Percentiles rank a stretch among this genome's conserved stretches.
Conservation (phyloP, 768 basidiomycete species). For the Phlegmacium glaucopus region DNA sequence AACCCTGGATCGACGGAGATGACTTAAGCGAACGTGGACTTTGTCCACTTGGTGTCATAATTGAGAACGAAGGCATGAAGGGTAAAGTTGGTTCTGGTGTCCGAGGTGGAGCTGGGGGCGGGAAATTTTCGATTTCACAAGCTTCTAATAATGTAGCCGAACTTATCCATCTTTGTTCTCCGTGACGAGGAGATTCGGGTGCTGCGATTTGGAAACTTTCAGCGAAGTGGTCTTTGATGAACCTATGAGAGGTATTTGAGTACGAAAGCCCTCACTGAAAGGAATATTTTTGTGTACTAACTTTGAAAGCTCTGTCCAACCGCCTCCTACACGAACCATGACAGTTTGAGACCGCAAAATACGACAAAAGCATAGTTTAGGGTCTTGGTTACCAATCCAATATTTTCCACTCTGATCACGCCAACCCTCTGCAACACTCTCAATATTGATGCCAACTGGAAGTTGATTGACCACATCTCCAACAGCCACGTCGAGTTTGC, state of each 20-base stretch:
- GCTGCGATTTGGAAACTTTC: slow-evolving; percentile 70
- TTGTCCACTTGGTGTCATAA: slow-evolving; percentile 54
- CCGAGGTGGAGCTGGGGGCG: slow-evolving; percentile 40
- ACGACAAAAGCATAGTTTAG: slow-evolving; percentile 88
- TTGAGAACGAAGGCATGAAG: slow-evolving; percentile 62
- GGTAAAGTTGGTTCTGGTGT: slow-evolving; percentile 67
- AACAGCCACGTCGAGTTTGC: slow-evolving; percentile 88
- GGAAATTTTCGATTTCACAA: slow-evolving; percentile 32
- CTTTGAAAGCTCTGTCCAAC: slow-evolving; percentile 92
- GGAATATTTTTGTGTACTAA: slow-evolving; percentile 33
- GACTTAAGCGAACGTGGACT: slow-evolving; percentile 51
- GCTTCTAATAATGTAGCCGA: slow-evolving; percentile 67
- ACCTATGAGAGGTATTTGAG: slow-evolving; percentile 41
- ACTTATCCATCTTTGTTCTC: slow-evolving; percentile 73
- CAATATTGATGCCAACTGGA: slow-evolving; percentile 78
- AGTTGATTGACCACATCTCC: slow-evolving; percentile 90
- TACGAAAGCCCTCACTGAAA: background rate
- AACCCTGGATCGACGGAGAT: slow-evolving; percentile 56
- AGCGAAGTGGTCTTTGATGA: slow-evolving; percentile 83
- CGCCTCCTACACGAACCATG: slow-evolving; percentile 96
- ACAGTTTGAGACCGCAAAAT: slow-evolving; percentile 89
- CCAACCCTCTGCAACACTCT: slow-evolving; percentile 82
- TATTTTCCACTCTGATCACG: slow-evolving; percentile 92
- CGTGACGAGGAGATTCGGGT: slow-evolving; percentile 55
- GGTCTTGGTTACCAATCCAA: slow-evolving; percentile 92